Percentiles rank a stretch among this genome's conserved stretches.
These are phyloP conservation scores for Filobasidium uniguttulatum DNA, from an alignment of 1,284 basidiomycete genomes.

Conservation along the genomic window DNA sequence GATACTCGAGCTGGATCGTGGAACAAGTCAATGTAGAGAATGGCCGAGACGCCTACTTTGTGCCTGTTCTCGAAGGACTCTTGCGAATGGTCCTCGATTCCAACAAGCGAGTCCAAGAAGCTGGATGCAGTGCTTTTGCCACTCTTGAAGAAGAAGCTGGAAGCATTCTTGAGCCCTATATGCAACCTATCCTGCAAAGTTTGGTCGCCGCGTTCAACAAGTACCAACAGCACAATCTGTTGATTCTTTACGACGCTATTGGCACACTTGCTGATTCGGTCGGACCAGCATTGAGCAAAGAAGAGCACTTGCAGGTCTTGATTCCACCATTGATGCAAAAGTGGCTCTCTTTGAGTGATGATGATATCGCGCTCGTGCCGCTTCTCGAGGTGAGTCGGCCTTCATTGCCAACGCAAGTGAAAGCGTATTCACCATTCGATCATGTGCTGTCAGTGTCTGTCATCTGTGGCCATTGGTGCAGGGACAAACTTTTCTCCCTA, in stretches of 20 bases:
- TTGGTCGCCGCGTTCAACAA: slow-evolving; percentile 92
- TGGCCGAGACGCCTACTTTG: slow-evolving; percentile 81
- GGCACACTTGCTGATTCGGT: slow-evolving; percentile 96
- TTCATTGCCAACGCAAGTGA: not conserved
- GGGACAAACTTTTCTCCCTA: slow-evolving; percentile 81
- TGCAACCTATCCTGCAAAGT: slow-evolving; percentile 88
- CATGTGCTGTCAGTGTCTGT: slow-evolving; percentile 58
- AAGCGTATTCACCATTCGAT: not conserved
- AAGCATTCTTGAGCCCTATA: slow-evolving; percentile 72
- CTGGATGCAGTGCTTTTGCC: slow-evolving; percentile 95
- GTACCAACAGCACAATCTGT: slow-evolving; percentile 98
- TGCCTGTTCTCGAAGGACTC: slow-evolving; percentile 94
- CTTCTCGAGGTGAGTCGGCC: slow-evolving; percentile 67
- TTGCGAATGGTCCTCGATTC: slow-evolving; percentile 96
- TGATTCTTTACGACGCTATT: slow-evolving; percentile 95
- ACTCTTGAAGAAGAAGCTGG: slow-evolving; percentile 98
- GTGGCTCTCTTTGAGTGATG: slow-evolving; percentile 78
- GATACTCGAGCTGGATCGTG: slow-evolving; percentile 89
- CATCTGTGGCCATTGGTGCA: slow-evolving; percentile 93
- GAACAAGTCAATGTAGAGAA: slow-evolving; percentile 53
- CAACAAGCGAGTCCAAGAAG: slow-evolving; percentile 99
- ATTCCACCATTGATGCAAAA: slow-evolving; percentile 88
- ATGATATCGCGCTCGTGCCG: slow-evolving; percentile 86
- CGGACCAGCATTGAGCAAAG: slow-evolving; percentile 69
- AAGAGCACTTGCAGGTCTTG: slow-evolving; percentile 78